Evolutionary conservation across 1,284 basidiomycete species (phyloP), one percentile per base, ranked within the genome.

Genomic region (Cryptococcus floricola): DNA sequence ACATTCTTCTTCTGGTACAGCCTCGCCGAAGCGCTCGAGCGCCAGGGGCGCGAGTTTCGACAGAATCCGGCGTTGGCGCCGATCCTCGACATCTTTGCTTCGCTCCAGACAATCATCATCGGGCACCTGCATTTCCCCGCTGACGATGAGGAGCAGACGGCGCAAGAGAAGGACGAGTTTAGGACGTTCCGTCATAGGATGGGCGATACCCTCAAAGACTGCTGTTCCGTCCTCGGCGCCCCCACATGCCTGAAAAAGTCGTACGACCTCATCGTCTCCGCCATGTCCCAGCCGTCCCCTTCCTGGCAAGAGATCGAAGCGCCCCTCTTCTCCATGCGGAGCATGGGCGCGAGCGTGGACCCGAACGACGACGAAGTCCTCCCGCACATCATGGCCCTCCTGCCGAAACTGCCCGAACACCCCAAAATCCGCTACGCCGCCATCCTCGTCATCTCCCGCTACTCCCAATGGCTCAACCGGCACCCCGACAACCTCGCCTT

Each of bases 1-100:
- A 98, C 96, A 8, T 97, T 98, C 81, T 87, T 89, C 45, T 98
- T 98, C 81, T 99, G 96, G 96, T 94, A 92, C 84, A 86, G 87
- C 28, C 86, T 95, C 41, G 87, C 91, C 8, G 85, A 88, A 67
- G 85, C 84, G 54, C 84, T 96, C 42, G 87, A 87, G 54, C 65
- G 67, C 31, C 69, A 69, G 7, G 23, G 16, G 13, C 31, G 0
- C 1, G 27, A 46, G 12, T 46, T 27, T 7, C 57, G 65, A 4
- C 18, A 45, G 16, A 64, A 72, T 43, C 65, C 66, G n/a, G 53
- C 48, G 16, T 48, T 66, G 39, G 55, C 60, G 47, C 73, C 75
- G 2, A 89, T 97, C 70, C 66, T 86, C 48, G 85, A 89, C 50
- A 86, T 94, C 45, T 98, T 91, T 80, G 84, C 84, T 66, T 81